Evolutionary conservation across 805 yeast species (phyloP), one percentile per base, ranked within the genome.

Genomic region (Metschnikowia cubensis): DNA sequence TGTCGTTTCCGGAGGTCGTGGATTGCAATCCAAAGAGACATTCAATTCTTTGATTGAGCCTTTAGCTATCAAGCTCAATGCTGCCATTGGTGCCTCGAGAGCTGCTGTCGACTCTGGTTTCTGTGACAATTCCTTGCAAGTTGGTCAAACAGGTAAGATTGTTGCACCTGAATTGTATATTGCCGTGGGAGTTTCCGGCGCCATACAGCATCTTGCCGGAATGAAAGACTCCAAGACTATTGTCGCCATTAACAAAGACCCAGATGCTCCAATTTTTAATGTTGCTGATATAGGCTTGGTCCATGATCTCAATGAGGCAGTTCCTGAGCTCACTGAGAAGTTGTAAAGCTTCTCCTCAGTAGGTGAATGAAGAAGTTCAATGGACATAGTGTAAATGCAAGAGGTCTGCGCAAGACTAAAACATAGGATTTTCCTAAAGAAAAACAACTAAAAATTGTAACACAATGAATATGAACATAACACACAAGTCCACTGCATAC

Each of bases 71-170:
- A 78, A 86, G 52, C 73, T 92, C 51, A 80, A 83, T 50, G 99
- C 98, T 2, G 98, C 96, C 48, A 85, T 92, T 45, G 99, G 99
- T 62, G 98, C 98, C 3, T 89, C 97, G 6, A 84, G 99, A 68
- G 98, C 97, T 17, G 99, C 98, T 33, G 99, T 94, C 21, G 99
- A 92, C 70, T 79, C 95, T 41, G 98, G 97, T 0, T 90, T 81
- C 67, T 90, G 96, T 64, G 98, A 94, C 65, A 94, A 92, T 73
- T 90, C 98, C 7, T 78, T 92, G 60, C 99, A 92, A 71, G 91
- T 92, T 54, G 99, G 99, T 49, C 99, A 92, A 73, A 92, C 99
- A 8, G 99, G 99, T 60, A 94, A 94, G 69, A 91, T 91, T 48
- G 95, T 94, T 33, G 98, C 98, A 6, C 99, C 99, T 37, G 96